phyloP scores from a whole-genome alignment of 768 basidiomycete genomes.

The Rickenella mellea region DNA sequence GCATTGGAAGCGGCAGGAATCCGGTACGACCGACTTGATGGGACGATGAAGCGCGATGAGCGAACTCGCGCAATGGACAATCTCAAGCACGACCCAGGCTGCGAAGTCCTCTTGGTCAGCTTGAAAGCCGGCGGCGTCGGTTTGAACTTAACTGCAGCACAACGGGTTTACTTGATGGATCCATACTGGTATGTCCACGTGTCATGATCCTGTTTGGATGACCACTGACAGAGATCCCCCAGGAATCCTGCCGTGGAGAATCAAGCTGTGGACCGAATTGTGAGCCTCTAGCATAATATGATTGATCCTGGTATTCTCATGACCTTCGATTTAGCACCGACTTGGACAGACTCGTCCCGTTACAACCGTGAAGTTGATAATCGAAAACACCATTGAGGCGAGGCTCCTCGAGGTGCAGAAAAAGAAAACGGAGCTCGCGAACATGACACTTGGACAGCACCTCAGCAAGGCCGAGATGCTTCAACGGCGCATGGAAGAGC shows the following conservation, averaged over 20 bases:
- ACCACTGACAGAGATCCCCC: constrained; percentile 4
- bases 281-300: constrained; percentile 29
- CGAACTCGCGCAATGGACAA: constrained; percentile 87
- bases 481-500: constrained; percentile 81
- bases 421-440: constrained; percentile 91
- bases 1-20: constrained; percentile 78
- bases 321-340: constrained; percentile 57
- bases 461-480: constrained; percentile 83
- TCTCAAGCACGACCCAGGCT: constrained; percentile 79
- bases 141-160: constrained; percentile 89
- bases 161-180: constrained; percentile 92
- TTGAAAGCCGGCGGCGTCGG: constrained; percentile 97
- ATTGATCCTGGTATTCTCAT: not conserved
- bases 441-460: constrained; percentile 84
- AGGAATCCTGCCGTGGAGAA: constrained; percentile 98
- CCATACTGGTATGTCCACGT: constrained; percentile 70
- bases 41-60: constrained; percentile 96
- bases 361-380: constrained; percentile 86
- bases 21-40: constrained; percentile 86
- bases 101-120: constrained; percentile 93
- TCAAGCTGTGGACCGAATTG: constrained; percentile 95
- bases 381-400: constrained; percentile 89
- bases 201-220: not conserved
- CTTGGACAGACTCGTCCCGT: constrained; percentile 91
- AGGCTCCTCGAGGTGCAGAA: constrained; percentile 87